Base-by-base conservation (phyloP, 163 green algal genomes). In the Scenedesmus sp. region DNA sequence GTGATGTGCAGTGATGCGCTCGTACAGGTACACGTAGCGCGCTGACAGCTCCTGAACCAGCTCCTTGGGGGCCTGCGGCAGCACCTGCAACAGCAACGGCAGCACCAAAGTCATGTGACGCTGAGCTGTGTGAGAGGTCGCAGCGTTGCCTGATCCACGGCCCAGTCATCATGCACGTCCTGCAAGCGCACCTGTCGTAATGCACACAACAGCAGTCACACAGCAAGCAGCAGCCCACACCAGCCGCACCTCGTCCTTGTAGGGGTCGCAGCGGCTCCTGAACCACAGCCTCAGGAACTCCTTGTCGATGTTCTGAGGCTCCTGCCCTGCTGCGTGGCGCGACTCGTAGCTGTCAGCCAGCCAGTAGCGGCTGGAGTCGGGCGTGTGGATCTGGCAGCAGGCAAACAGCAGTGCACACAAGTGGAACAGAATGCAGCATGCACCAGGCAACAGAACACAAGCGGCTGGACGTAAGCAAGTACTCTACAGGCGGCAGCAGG, bases 251-350 rank as follows among this genome's bases (percentile, higher is more conserved):
- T 96, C 88, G 93, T 99, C 98, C 23, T 97, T 96, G 95, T 99
- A 99, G 6, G 98, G 98, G 92, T 99, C 98, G 94, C 98, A 99
- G 90, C 98, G 94, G 26, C 96, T 94, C 0, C 96, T 90, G 94
- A 99, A 99, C 98, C 98, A 99, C 46, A 99, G 95, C 9, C 98
- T 94, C 90, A 99, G 93, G 94, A 99, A 99, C 95, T 99, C 98
- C 95, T 99, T 99, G 95, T 99, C 98, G 15, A 99, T 98, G 94
- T 98, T 99, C 92, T 99, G 94, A 8, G 98, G 98, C 94, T 99
- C 97, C 92, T 97, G 89, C 0, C 96, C 96, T 2, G 92, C 92
- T 15, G 94, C 94, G 86, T 97, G 95, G 52, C 98, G 94, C 92
- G 96, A 94, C 82, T 98, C 95, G 90, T 99, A 99, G 0, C 91